phyloP scores from a whole-genome alignment of 2,329 filamentous ascomycete species.

The Aspergillus novofumigatus region DNA sequence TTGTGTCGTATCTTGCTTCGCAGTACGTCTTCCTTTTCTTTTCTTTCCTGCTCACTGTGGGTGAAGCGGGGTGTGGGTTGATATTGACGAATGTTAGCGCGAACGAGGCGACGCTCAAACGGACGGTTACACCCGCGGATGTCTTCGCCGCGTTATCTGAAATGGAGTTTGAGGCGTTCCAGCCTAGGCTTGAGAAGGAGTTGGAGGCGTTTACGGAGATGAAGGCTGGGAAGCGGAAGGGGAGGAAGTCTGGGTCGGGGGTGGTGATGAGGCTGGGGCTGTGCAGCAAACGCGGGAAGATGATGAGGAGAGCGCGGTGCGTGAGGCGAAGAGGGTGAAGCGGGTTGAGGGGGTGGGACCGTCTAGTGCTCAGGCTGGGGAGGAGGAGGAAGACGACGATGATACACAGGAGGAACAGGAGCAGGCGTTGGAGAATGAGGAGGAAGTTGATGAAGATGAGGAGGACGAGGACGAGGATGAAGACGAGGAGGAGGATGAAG shows the following conservation, averaged over 20 bases:
- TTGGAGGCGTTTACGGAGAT: slow-evolving; percentile 46
- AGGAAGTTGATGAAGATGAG: slow-evolving; percentile 23
- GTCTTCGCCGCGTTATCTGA: slow-evolving; percentile 58
- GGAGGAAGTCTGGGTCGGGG: slow-evolving; percentile 41
- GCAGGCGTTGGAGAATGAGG: slow-evolving; percentile 19
- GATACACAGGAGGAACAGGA: slow-evolving; percentile 28
- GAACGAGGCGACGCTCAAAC: slow-evolving; percentile 59
- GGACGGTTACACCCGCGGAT: slow-evolving; percentile 58
- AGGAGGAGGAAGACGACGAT: slow-evolving; percentile 21
- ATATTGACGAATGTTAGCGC: slow-evolving; percentile 41
- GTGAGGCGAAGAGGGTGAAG: slow-evolving; percentile 15
- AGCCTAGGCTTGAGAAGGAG: slow-evolving; percentile 56
- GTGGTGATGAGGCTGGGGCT: slow-evolving; percentile 9
- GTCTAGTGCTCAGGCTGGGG: slow-evolving; percentile 19
- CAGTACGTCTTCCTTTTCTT: slow-evolving; percentile 42
- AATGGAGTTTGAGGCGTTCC: slow-evolving; percentile 58
- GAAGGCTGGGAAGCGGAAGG: slow-evolving; percentile 40
- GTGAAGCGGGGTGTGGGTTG: too few relatives aligned
- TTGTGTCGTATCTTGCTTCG: slow-evolving; percentile 60
- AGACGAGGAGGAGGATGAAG: slow-evolving; percentile 19
- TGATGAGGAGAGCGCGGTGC: slow-evolving; percentile 19
- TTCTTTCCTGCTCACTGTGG: too few relatives aligned
- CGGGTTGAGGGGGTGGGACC: slow-evolving; percentile 21
- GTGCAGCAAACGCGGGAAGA: slow-evolving; percentile 18
- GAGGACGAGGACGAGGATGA: slow-evolving; percentile 18